Conservation (phyloP, 495 filamentous ascomycete genomes). For the Trichoderma gamsii region DNA sequence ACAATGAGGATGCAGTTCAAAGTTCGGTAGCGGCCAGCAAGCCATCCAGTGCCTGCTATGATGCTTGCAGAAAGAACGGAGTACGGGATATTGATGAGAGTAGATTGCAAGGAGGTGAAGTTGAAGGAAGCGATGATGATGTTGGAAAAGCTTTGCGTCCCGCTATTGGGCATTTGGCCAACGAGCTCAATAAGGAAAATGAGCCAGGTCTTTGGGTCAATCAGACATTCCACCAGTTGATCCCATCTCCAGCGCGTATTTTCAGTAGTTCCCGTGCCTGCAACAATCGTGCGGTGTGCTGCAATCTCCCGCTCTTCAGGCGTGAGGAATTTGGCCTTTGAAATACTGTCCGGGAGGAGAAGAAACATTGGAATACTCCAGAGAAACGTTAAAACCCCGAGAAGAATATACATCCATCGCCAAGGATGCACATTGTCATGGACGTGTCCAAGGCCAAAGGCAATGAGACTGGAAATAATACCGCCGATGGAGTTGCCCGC, state of each 20-base stretch:
- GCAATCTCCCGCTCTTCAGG: slow-evolving; percentile 27
- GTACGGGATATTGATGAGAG: slow-evolving; percentile 35
- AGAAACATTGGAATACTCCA: slow-evolving; percentile 28
- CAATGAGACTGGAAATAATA: slow-evolving; percentile 39
- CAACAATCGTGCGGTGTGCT: slow-evolving; percentile 31
- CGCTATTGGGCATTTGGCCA: slow-evolving; percentile 41
- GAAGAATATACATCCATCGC: slow-evolving; percentile 36
- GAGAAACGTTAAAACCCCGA: slow-evolving; percentile 29
- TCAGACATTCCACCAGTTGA: slow-evolving; percentile 33
- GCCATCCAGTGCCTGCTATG: slow-evolving; percentile 33
- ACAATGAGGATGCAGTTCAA: slow-evolving; percentile 35
- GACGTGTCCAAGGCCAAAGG: slow-evolving; percentile 42
- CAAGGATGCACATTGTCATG: slow-evolving; percentile 24
- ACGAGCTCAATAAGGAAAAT: slow-evolving; percentile 34
- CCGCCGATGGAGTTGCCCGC: slow-evolving; percentile 33
- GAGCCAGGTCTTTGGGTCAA: slow-evolving; percentile 40
- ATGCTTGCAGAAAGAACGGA: slow-evolving; percentile 28
- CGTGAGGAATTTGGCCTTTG: slow-evolving; percentile 26
- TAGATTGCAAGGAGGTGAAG: slow-evolving; percentile 34
- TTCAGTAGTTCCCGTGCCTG: slow-evolving; percentile 31
- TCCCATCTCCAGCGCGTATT: slow-evolving; percentile 31
- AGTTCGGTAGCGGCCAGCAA: slow-evolving; percentile 35
- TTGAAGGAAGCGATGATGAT: slow-evolving; percentile 37
- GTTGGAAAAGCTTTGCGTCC: slow-evolving; percentile 39
- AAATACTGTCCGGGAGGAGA: slow-evolving; percentile 29